Evolutionary conservation across 2,329 filamentous ascomycete genomes (phyloP), one percentile per base, ranked within the genome.

Genomic region (Fusarium compactum): DNA sequence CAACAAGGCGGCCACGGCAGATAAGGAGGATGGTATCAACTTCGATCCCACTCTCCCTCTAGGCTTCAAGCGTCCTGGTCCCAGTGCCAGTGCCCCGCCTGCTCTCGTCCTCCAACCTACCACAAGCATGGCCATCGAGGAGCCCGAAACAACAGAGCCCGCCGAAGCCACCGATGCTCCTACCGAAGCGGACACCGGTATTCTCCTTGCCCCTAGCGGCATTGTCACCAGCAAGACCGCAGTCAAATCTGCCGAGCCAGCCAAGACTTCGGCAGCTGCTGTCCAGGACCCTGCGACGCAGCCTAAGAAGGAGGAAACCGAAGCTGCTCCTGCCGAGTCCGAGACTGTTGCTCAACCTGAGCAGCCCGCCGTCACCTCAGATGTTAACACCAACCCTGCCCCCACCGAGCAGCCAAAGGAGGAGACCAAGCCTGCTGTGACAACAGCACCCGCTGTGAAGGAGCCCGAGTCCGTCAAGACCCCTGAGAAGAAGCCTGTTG

Each of bases 191-290:
- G 71, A 73, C 18, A 74, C 71, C 34, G 69, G 68, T 8, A 75
- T 78, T 50, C 65, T 78, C 10, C 58, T 74, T 46, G 75, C 68
- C 7, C 75, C 74, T 6, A 72, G 74, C 6, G 74, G 74, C 25
- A 69, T 76, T 24, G 67, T 76, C 25, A 73, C 66, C 29, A 71
- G 71, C 22, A 74, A 73, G 34, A 59, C 48, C 25, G 52, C 47
- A 12, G 43, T 24, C n/a, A 48, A 62, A 20, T 25, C 60, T 7
- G 15, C 55, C 20, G 27, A 66, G 44, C 54, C 70, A 14, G 34
- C 30, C 15, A 56, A 69, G 51, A 69, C 68, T 8, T 55, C 67
- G 7, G 55, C 57, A 18, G 45, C 59, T 9, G 40, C 52, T 9
- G 55, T 38, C 8, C 57, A 58, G 50, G 29, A 69, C 40, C 66